A percentile compares a stretch with the other conserved stretches of the same genome.
These are phyloP conservation scores for Lactarius vividus DNA, from an alignment of 768 basidiomycete species.

Conservation along the genomic window DNA sequence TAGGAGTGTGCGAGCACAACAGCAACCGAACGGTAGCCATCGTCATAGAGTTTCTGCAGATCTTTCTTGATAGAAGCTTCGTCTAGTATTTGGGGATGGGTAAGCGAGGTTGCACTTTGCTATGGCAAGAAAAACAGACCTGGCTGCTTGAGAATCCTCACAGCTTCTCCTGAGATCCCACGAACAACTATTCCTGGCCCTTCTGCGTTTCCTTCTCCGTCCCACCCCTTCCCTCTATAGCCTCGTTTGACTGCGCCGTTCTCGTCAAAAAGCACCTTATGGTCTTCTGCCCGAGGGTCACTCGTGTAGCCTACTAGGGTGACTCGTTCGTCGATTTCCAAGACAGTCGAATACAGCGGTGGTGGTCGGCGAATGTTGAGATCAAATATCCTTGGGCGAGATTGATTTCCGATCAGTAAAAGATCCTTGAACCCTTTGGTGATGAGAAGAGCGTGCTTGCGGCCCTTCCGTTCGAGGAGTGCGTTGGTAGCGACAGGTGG, in stretches of 20 bases:
- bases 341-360: slow-evolving; percentile 72
- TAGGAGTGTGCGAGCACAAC: slow-evolving; percentile 91
- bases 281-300: slow-evolving; percentile 75
- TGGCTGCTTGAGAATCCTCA: slow-evolving; percentile 74
- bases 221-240: slow-evolving; percentile 78
- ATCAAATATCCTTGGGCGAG: slow-evolving; percentile 93
- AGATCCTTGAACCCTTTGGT: slow-evolving; percentile 92
- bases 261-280: slow-evolving; percentile 75
- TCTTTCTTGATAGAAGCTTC: slow-evolving; percentile 50
- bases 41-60: slow-evolving; percentile 66
- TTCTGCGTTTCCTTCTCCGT: slow-evolving; percentile 65
- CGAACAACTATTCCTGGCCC: slow-evolving; percentile 76
- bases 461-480: slow-evolving; percentile 90
- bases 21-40: slow-evolving; percentile 87
- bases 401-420: slow-evolving; percentile 90
- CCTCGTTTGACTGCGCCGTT: slow-evolving; percentile 62
- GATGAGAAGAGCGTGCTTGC: slow-evolving; percentile 86
- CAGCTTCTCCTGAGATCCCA: slow-evolving; percentile 88
- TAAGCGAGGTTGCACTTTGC: slow-evolving; percentile 12
- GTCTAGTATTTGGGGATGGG: slow-evolving; percentile 41
- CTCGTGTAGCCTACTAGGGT: slow-evolving; percentile 92
- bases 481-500: slow-evolving; percentile 98
- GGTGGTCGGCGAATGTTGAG: slow-evolving; percentile 78
- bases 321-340: slow-evolving; percentile 87
- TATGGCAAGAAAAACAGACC: slow-evolving; percentile 39